Evolutionary conservation across 2,329 filamentous ascomycete species (phyloP), one percentile per base, ranked within the genome.

Genomic region (Fusarium paranaense): DNA sequence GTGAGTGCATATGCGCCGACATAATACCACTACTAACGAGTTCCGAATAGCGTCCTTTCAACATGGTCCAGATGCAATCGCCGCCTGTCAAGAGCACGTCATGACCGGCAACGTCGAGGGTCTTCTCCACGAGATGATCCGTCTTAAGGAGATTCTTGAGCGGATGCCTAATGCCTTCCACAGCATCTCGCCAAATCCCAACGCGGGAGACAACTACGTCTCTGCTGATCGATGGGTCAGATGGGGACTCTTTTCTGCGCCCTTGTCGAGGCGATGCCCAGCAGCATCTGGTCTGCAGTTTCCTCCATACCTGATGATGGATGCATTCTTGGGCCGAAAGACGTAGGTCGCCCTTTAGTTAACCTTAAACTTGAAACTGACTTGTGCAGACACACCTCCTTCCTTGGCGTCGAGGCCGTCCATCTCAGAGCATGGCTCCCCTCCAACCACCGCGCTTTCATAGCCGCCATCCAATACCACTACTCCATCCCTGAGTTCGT

Each of bases 401-500:
- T 89, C 69, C 83, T 89, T 0, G 88, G 87, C 0, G 81, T 81
- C 5, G 87, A 90, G 65, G 87, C 87, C 0, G 79, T 89, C 0
- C 88, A 89, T 67, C 80, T 89, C 0, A 80, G 87, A 42, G 87
- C 87, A 0, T 89, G 87, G 87, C 79, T 88, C 7, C 87, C 87
- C 4, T 86, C 87, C 2, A 89, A 89, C 66, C 82, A 87, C 11
- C 82, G 87, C 20, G 87, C 88, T 5, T 89, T 89, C 76, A 89
- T 89, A 54, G 87, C 87, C 7, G 84, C 87, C 2, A 84, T 89
- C 14, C 87, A 89, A 70, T 86, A 88, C 67, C 86, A 89, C 71
- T 89, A 89, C 77, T 82, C 84, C 10, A 82, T 89, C 16, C 87
- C 87, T 4, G 86, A 89, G 47, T 89, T 87, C 57, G 87, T 89